Evolutionary conservation across 2,329 filamentous ascomycete species (phyloP).

Genomic region (Epichloe coenophiala): DNA sequence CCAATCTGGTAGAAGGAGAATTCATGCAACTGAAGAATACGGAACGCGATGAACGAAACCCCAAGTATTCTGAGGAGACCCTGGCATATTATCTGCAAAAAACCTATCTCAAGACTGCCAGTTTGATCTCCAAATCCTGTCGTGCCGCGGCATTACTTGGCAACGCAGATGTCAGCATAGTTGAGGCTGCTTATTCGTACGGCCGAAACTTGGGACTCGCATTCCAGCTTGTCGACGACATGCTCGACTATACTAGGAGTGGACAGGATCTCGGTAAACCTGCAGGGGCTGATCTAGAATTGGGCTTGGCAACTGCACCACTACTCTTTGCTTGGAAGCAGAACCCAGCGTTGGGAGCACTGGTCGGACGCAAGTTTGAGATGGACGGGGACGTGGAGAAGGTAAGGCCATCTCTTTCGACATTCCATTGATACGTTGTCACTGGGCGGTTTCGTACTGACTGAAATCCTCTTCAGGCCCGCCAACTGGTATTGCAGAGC

Average conservation of each 20-base stretch:
- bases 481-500: slow-evolving; percentile 68
- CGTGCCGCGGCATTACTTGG: slow-evolving; percentile 83
- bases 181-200: slow-evolving; percentile 84
- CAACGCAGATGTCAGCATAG: slow-evolving; percentile 59
- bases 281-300: slow-evolving; percentile 81
- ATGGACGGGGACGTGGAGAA: slow-evolving; percentile 64
- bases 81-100: slow-evolving; percentile 93
- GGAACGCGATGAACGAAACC: slow-evolving; percentile 70
- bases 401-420: slow-evolving; percentile 39
- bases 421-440: too few relatives aligned
- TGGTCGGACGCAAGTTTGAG: slow-evolving; percentile 86
- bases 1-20: slow-evolving; percentile 93
- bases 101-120: slow-evolving; percentile 95
- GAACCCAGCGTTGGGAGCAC: slow-evolving; percentile 65
- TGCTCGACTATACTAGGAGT: slow-evolving; percentile 89
- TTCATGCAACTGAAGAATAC: slow-evolving; percentile 99
- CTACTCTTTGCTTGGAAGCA: slow-evolving; percentile 92
- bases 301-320: slow-evolving; percentile 87
- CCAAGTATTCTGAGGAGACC: slow-evolving; percentile 76
- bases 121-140: slow-evolving; percentile 91
- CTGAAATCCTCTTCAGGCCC: slow-evolving; percentile 45
- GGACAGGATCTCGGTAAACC: slow-evolving; percentile 84
- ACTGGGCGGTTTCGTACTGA: neutral
- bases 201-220: slow-evolving; percentile 88
- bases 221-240: slow-evolving; percentile 95